These are phyloP conservation scores for Tricholoma terreum DNA, from an alignment of 768 basidiomycete species.

Conservation along the genomic window DNA sequence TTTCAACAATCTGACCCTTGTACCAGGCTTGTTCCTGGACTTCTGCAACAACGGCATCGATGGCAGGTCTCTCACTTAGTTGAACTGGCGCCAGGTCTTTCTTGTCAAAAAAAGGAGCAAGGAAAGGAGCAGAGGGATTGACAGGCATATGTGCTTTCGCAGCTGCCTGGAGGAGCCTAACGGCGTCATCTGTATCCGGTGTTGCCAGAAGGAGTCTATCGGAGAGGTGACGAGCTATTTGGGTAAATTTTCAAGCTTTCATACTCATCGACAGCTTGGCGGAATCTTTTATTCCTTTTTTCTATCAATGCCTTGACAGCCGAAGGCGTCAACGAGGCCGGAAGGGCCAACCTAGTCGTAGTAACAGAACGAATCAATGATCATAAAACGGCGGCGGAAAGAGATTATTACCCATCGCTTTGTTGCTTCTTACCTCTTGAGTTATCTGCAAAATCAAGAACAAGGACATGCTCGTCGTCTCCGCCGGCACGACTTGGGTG, in stretches of 20 bases:
- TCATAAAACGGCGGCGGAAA: not conserved
- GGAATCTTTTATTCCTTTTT: conserved; percentile 63
- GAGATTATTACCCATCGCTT: conserved; percentile 25
- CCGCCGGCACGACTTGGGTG: conserved; percentile 19
- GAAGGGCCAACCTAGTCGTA: conserved; percentile 12
- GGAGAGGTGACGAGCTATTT: not conserved
- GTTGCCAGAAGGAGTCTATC: conserved; percentile 58
- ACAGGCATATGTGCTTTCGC: conserved; percentile 71
- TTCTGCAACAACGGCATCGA: conserved; percentile 57
- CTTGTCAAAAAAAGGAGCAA: conserved; percentile 4
- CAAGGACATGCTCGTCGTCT: conserved; percentile 39
- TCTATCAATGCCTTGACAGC: conserved; percentile 70
- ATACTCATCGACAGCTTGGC: conserved; percentile 67
- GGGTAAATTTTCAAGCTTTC: conserved; percentile 2
- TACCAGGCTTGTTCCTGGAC: conserved; percentile 63
- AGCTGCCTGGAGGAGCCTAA: conserved; percentile 59
- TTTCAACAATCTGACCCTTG: conserved; percentile 61
- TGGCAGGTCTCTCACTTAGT: conserved; percentile 51
- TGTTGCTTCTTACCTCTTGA: conserved; percentile 31
- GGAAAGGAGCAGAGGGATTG: conserved; percentile 40
- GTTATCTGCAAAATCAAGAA: conserved; percentile 42
- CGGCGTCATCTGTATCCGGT: conserved; percentile 54
- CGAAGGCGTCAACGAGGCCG: conserved; percentile 47
- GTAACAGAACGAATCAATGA: not conserved
- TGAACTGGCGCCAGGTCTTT: conserved; percentile 29